Evolutionary conservation across 306 rosid genomes (phyloP).

Genomic region (Cucurbita ficifolia): DNA sequence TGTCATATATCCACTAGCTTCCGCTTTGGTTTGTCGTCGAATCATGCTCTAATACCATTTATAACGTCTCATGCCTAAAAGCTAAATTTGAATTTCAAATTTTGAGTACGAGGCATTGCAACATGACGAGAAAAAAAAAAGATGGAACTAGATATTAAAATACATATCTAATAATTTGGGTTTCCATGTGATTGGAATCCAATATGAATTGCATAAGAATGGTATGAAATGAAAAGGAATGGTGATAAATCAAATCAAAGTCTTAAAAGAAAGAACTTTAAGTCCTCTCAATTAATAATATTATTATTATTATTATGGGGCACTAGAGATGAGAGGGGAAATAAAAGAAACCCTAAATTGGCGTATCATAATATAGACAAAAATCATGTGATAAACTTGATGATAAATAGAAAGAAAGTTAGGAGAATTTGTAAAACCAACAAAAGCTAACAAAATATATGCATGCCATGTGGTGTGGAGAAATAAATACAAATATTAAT

Average conservation of each 20-base stretch:
- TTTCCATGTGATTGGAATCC: conserved; percentile 1
- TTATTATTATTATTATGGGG: neutral
- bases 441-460: neutral
- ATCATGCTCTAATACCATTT: too few relatives aligned
- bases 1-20: too few relatives aligned
- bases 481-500: neutral
- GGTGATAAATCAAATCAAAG: neutral
- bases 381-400: conserved; percentile 3
- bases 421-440: neutral
- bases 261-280: neutral
- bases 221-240: neutral
- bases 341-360: neutral
- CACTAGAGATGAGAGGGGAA: neutral
- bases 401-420: neutral
- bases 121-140: too few relatives aligned
- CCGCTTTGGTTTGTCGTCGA: too few relatives aligned
- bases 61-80: rapidly evolving
- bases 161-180: neutral
- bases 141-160: too few relatives aligned
- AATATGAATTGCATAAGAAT: neutral
- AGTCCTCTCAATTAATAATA: neutral
- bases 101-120: too few relatives aligned
- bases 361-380: neutral
- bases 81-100: too few relatives aligned
- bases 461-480: conserved; percentile 1